Evolutionary conservation across 1,284 basidiomycete species (phyloP).

Genomic region (Heterobasidion parviporum): DNA sequence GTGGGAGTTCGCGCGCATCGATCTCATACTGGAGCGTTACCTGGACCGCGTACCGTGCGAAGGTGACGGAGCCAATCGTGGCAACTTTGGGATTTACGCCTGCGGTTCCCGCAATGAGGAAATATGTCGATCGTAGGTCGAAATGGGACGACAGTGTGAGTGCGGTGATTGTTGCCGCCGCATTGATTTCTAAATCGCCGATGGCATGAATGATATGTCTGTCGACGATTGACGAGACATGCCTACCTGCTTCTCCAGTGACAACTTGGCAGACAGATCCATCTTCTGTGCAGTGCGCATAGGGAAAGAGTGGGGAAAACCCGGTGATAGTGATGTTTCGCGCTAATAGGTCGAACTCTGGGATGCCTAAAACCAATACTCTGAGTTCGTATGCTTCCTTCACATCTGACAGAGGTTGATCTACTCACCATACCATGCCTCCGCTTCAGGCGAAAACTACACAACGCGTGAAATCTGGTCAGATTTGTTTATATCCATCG

Average conservation of each 20-base stretch:
- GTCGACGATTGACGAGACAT: no score
- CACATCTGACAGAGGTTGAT: background rate
- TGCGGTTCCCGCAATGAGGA: constrained; percentile 38
- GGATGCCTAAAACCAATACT: constrained; percentile 6
- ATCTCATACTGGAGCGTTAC: constrained; percentile 38
- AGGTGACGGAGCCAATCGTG: constrained; percentile 34
- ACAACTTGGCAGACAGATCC: constrained; percentile 32
- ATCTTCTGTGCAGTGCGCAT: constrained; percentile 30
- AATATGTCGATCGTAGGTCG: constrained; percentile 37
- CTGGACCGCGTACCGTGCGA: constrained; percentile 37
- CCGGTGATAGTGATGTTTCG: constrained; percentile 32
- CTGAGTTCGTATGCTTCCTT: background rate
- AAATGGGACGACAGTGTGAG: constrained; percentile 28
- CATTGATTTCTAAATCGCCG: constrained; percentile 20
- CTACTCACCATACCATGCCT: background rate
- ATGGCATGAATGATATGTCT: no score
- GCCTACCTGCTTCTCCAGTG: constrained; percentile 31
- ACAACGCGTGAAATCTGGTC: background rate
- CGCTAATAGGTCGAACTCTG: constrained; percentile 25
- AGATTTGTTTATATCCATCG: background rate
- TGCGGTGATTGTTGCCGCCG: constrained; percentile 30
- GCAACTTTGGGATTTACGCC: constrained; percentile 34
- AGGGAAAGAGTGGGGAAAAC: constrained; percentile 34
- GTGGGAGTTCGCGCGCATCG: constrained; percentile 35
- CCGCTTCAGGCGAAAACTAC: background rate